Percentiles rank a stretch among this genome's conserved stretches.
These are phyloP conservation scores for Coleophoma cylindrospora DNA, from an alignment of 2,329 filamentous ascomycete species.

Conservation along the genomic window DNA sequence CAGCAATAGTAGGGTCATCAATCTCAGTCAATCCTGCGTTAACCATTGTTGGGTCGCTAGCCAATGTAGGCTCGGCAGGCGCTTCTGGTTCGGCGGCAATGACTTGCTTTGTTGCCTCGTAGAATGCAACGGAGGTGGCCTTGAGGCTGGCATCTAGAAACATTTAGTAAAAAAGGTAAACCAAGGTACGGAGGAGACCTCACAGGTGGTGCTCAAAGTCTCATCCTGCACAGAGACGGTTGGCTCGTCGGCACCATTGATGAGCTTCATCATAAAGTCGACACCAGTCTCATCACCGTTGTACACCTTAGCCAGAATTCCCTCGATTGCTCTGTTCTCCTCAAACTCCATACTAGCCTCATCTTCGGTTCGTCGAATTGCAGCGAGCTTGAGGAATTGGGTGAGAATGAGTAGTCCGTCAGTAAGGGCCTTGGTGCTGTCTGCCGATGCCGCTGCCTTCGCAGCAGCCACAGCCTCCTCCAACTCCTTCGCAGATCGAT, in stretches of 20 bases:
- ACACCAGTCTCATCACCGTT: conserved; percentile 72
- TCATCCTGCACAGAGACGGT: conserved; percentile 62
- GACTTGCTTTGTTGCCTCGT: conserved; percentile 29
- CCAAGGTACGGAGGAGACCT: conserved; percentile 23
- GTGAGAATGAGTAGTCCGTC: conserved; percentile 66
- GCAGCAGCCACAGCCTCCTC: conserved; percentile 45
- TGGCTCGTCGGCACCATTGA: conserved; percentile 64
- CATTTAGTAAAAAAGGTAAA: conserved; percentile 7
- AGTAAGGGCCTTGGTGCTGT: conserved; percentile 51
- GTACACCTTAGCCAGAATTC: conserved; percentile 73
- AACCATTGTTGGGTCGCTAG: conserved; percentile 62
- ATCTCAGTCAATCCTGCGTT: conserved; percentile 67
- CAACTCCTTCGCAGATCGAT: conserved; percentile 38
- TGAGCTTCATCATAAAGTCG: conserved; percentile 69
- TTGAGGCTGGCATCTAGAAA: conserved; percentile 54
- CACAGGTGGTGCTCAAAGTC: conserved; percentile 66
- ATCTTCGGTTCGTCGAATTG: conserved; percentile 67
- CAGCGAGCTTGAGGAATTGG: conserved; percentile 75
- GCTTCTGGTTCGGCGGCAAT: conserved; percentile 25
- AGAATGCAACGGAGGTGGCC: conserved; percentile 46
- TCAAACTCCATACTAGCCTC: conserved; percentile 58
- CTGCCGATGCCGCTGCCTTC: conserved; percentile 46
- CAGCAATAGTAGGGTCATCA: conserved; percentile 37
- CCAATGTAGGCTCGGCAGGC: conserved; percentile 26
- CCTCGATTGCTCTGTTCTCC: conserved; percentile 77